These are phyloP conservation scores for Claviceps monticola DNA, from an alignment of 2,329 filamentous ascomycete genomes.

Conservation along the genomic window DNA sequence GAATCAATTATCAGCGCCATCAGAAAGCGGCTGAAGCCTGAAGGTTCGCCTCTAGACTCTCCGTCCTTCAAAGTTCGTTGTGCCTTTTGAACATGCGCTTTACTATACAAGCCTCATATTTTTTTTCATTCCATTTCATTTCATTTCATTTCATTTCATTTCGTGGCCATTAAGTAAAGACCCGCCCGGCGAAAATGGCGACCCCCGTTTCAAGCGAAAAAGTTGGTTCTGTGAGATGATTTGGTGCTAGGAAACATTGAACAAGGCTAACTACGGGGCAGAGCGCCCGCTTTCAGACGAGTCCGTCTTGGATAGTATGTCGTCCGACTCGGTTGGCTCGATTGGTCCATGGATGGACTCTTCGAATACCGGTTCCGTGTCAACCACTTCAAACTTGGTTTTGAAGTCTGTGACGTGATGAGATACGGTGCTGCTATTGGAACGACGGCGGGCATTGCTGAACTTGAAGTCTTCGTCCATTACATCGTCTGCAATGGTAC, in stretches of 20 bases:
- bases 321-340: slow-evolving; percentile 33
- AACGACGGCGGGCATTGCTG: slow-evolving; percentile 75
- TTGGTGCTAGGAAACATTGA: neutral
- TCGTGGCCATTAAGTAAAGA: neutral
- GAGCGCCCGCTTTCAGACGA: slow-evolving; percentile 47
- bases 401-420: slow-evolving; percentile 66
- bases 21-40: no score
- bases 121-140: slow-evolving; percentile 12
- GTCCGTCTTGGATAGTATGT: slow-evolving; percentile 42
- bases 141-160: slow-evolving; percentile 12
- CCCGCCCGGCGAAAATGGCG: neutral
- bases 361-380: slow-evolving; percentile 84
- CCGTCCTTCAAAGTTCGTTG: no score
- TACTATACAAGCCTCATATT: slow-evolving; percentile 6
- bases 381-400: slow-evolving; percentile 91
- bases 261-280: slow-evolving; percentile 27
- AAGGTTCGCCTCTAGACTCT: no score
- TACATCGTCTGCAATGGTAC: slow-evolving; percentile 67
- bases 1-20: no score
- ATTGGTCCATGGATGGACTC: slow-evolving; percentile 63
- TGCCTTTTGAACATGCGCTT: neutral
- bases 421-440: slow-evolving; percentile 71
- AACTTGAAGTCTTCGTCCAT: slow-evolving; percentile 75
- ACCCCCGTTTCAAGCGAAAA: slow-evolving; percentile 1
- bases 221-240: slow-evolving; percentile 11